Evolutionary conservation across 2,329 filamentous ascomycete species (phyloP).

Genomic region (Aureobasidium sp.): DNA sequence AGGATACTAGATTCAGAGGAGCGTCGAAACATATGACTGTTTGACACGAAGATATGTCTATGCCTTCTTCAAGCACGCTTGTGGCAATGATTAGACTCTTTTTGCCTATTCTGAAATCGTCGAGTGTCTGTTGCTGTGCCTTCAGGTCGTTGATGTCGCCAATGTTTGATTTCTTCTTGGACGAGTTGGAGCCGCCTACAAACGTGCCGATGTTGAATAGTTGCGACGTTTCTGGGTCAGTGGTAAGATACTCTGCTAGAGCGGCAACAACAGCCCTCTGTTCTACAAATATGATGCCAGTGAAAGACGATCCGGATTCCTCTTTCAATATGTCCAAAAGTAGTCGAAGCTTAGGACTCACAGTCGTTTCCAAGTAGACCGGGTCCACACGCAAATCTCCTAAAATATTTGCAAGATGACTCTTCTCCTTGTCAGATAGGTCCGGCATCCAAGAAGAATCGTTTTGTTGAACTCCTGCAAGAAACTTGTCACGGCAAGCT

Average conservation of each 20-base stretch:
- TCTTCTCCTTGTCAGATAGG: conserved; percentile 29
- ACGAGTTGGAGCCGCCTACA: conserved; percentile 43
- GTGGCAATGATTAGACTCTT: conserved; percentile 55
- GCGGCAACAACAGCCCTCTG: conserved; percentile 38
- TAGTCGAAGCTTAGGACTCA: conserved; percentile 20
- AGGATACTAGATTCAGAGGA: conserved; percentile 56
- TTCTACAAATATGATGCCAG: conserved; percentile 42
- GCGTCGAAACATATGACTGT: conserved; percentile 58
- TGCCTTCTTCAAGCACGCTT: conserved; percentile 54
- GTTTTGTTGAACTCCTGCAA: conserved; percentile 21
- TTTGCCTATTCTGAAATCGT: conserved; percentile 46
- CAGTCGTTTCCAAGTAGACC: neutral
- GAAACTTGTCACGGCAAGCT: conserved; percentile 30
- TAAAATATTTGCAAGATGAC: conserved; percentile 23
- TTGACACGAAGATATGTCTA: conserved; percentile 57
- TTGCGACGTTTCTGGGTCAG: conserved; percentile 20
- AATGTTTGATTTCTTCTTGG: conserved; percentile 40
- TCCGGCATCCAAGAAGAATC: conserved; percentile 24
- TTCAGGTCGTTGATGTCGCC: conserved; percentile 43
- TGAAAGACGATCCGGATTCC: conserved; percentile 29
- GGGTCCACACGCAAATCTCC: neutral
- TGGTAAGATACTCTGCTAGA: conserved; percentile 33
- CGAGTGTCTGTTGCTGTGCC: conserved; percentile 45
- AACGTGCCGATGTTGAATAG: conserved; percentile 42
- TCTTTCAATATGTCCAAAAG: conserved; percentile 31